Conservation (phyloP, 1,139 yeast genomes). For the Zygoascus sp. region DNA sequence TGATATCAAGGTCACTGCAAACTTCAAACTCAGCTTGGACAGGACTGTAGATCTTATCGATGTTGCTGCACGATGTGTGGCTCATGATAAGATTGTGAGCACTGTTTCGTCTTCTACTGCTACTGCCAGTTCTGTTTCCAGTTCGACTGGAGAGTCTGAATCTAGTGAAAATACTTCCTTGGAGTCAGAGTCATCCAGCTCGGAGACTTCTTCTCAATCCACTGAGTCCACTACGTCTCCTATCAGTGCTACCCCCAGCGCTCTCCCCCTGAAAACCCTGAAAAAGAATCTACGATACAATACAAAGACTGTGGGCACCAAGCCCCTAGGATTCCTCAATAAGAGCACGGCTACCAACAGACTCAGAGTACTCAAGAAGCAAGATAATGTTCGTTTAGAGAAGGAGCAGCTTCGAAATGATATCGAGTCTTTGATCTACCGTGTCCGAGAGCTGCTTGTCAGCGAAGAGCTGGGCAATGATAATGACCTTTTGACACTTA, state of each 20-base stretch:
- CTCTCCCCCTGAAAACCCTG: neutral
- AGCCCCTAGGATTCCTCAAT: neutral
- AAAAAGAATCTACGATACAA: neutral
- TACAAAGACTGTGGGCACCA: conserved; percentile 2
- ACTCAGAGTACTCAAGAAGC: conserved; percentile 27
- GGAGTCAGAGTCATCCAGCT: conserved; percentile 10
- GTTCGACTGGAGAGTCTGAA: no score
- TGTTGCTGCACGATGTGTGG: conserved; percentile 18
- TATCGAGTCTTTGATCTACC: conserved; percentile 35
- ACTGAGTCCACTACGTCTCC: conserved; percentile 12
- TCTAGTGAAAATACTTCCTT: no score
- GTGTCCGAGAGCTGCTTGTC: conserved; percentile 26
- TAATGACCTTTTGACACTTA: conserved; percentile 32
- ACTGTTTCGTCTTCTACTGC: conserved; percentile 2
- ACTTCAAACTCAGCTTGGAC: conserved; percentile 26
- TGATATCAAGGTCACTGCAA: conserved; percentile 24
- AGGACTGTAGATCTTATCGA: conserved; percentile 30
- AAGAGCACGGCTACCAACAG: conserved; percentile 29
- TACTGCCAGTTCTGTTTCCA: neutral
- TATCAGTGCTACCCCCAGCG: conserved; percentile 7
- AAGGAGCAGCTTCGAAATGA: conserved; percentile 34
- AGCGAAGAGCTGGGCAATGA: conserved; percentile 14
- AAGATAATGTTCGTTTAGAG: conserved; percentile 31
- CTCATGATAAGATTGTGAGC: conserved; percentile 12
- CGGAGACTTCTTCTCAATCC: conserved; percentile 14